These are phyloP conservation scores for Pyrus pyrifolia DNA, from an alignment of 306 rosid genomes.

Conservation along the genomic window DNA sequence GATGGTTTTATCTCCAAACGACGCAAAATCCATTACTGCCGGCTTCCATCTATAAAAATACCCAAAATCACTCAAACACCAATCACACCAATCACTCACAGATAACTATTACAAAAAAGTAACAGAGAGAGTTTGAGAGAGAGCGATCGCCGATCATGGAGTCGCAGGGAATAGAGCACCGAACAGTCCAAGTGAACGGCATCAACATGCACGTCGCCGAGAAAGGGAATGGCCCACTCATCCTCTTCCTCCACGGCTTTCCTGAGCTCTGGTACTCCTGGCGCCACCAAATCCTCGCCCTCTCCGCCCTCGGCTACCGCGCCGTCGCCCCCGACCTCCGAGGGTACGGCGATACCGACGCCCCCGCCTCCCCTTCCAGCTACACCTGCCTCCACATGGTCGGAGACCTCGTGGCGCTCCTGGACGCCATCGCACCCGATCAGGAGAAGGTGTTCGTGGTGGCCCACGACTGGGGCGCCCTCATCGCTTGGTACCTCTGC, in stretches of 20 bases:
- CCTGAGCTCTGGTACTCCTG: slow-evolving; percentile 71
- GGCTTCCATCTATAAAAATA: too few relatives aligned
- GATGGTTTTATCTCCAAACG: too few relatives aligned
- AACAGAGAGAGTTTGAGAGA: neutral
- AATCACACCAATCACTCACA: too few relatives aligned
- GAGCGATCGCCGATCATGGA: neutral
- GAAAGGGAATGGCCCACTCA: slow-evolving; percentile 58
- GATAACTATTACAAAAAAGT: too few relatives aligned
- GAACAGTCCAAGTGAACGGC: slow-evolving; percentile 50
- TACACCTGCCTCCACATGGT: slow-evolving; percentile 60
- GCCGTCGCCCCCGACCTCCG: slow-evolving; percentile 80
- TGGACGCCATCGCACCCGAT: slow-evolving; percentile 37
- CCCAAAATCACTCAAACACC: too few relatives aligned
- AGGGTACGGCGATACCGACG: slow-evolving; percentile 68
- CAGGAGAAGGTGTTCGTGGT: slow-evolving; percentile 73
- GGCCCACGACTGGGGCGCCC: slow-evolving; percentile 88
- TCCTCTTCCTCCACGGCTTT: slow-evolving; percentile 75
- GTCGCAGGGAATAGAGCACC: slow-evolving; percentile 47
- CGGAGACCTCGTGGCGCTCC: slow-evolving; percentile 53
- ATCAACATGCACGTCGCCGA: slow-evolving; percentile 72
- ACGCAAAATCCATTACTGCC: too few relatives aligned
- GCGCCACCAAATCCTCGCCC: slow-evolving; percentile 63
- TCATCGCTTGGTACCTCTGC: slow-evolving; percentile 57
- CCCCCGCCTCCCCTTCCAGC: slow-evolving; percentile 18
- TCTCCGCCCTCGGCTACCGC: slow-evolving; percentile 60